Base-by-base conservation (phyloP, 1,139 yeast species). In the Diutina neorugosa region DNA sequence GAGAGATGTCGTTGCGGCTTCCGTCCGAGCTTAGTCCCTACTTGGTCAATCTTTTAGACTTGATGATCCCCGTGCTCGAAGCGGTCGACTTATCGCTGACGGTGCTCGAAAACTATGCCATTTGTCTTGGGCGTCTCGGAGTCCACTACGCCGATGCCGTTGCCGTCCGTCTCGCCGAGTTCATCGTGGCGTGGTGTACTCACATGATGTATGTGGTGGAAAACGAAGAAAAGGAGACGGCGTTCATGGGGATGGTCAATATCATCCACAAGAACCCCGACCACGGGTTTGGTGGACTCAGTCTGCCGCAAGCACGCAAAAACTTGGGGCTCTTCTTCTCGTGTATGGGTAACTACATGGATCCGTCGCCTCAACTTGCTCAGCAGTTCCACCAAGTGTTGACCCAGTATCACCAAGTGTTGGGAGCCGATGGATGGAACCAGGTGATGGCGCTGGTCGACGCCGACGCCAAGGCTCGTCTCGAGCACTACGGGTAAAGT, bases 121-220 rank as follows among this genome's bases (percentile, higher is more conserved):
- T 90, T 54, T 86, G 98, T 47, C 71, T 93, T 55, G 98, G 98
- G n/a, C 78, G 98, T 59, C 71, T 91, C 63, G 96, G 96, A 2
- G 66, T 83, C 42, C 70, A 76, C 54, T 79, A 80, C 43, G 82
- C 93, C 3, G 80, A 79, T 23, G 74, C 76, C 46, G 71, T 83
- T 51, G 77, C 86, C 0, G 78, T 82, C 2, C 78, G 82, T 56
- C 61, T 87, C 43, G 65, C 76, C 0, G 79, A 80, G 58, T 80
- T 84, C 61, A 74, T 84, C 23, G 65, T 71, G 25, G 72, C 73
- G 51, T 89, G 96, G 96, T 78, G 89, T 57, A 69, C 78, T 14
- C 80, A 78, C 54, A 82, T 86, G 75, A 64, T 77, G 60, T 77
- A 78, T 58, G 72, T 86, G 56, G 80, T 79, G 50, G 94, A 86